These are phyloP conservation scores for Neurospora sp. DNA, from an alignment of 495 filamentous ascomycete species.

Conservation along the genomic window DNA sequence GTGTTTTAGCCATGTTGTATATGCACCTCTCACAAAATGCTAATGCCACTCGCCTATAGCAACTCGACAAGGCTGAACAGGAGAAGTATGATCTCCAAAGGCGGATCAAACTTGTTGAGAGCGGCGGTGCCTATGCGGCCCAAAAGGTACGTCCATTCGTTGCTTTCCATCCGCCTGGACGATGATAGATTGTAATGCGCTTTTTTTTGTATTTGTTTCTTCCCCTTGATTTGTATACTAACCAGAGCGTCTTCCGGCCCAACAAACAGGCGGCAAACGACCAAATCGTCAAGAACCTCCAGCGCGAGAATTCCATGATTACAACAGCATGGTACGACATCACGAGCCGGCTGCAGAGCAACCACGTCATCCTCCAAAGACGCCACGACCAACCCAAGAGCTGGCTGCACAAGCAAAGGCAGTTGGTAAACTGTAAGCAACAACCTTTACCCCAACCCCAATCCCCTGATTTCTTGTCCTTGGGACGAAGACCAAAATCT, in stretches of 20 bases:
- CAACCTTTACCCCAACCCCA: background rate
- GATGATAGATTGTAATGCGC: constrained; percentile 3
- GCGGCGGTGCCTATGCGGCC: constrained; percentile 31
- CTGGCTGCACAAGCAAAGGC: constrained; percentile 86
- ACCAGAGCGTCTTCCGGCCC: constrained; percentile 5
- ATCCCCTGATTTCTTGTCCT: background rate
- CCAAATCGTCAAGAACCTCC: constrained; percentile 55
- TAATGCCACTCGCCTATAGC: constrained; percentile 19
- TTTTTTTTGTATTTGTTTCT: background rate
- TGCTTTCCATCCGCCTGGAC: constrained; percentile 3
- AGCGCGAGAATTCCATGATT: constrained; percentile 78
- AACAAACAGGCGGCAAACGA: constrained; percentile 44
- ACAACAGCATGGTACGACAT: constrained; percentile 89
- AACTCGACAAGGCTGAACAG: constrained; percentile 40
- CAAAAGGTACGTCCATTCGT: constrained; percentile 35
- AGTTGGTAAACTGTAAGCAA: constrained; percentile 49
- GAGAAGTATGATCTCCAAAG: constrained; percentile 39
- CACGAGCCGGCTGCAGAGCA: constrained; percentile 73
- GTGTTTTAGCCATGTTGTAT: background rate
- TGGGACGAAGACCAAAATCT: background rate
- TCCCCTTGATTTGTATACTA: background rate
- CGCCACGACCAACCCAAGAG: constrained; percentile 71
- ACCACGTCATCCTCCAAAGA: constrained; percentile 67
- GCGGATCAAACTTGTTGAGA: constrained; percentile 35
- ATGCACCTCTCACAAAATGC: background rate